A percentile compares a stretch with the other conserved stretches of the same genome.
These are phyloP conservation scores for Anthostomella pinea DNA, from an alignment of 2,329 filamentous ascomycete species.

Conservation along the genomic window DNA sequence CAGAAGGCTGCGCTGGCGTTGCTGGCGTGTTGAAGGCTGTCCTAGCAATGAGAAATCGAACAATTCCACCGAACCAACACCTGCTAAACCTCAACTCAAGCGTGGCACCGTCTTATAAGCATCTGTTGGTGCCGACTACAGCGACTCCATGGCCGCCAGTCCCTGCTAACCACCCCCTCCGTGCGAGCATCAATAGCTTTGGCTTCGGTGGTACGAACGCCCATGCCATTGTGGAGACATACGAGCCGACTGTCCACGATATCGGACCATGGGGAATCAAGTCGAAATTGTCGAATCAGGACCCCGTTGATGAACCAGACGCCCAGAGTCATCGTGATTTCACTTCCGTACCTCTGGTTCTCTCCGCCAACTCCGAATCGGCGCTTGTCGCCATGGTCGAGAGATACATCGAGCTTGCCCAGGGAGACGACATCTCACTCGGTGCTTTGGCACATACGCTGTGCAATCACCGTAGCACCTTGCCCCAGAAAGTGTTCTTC, in stretches of 20 bases:
- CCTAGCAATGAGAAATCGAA: conserved; percentile 9
- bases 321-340: background rate
- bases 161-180: background rate
- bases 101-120: conserved; percentile 19
- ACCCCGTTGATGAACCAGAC: too few species aligned
- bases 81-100: conserved; percentile 27
- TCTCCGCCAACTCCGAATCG: conserved; percentile 2
- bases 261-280: too few species aligned
- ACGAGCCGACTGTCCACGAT: background rate
- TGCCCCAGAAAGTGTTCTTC: too few species aligned
- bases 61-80: conserved; percentile 28
- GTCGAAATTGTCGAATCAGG: too few species aligned
- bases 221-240: conserved; percentile 19
- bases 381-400: background rate
- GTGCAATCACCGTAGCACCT: too few species aligned
- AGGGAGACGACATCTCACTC: too few species aligned
- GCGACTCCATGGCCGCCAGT: conserved; percentile 13
- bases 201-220: conserved; percentile 23
- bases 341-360: background rate
- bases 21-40: conserved; percentile 21
- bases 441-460: too few species aligned
- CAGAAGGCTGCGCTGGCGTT: conserved; percentile 21
- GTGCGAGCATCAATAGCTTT: conserved; percentile 25
- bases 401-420: background rate
- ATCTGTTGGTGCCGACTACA: conserved; percentile 9